Base-by-base conservation (phyloP, 495 filamentous ascomycete species). In the Delitschia confertaspora region DNA sequence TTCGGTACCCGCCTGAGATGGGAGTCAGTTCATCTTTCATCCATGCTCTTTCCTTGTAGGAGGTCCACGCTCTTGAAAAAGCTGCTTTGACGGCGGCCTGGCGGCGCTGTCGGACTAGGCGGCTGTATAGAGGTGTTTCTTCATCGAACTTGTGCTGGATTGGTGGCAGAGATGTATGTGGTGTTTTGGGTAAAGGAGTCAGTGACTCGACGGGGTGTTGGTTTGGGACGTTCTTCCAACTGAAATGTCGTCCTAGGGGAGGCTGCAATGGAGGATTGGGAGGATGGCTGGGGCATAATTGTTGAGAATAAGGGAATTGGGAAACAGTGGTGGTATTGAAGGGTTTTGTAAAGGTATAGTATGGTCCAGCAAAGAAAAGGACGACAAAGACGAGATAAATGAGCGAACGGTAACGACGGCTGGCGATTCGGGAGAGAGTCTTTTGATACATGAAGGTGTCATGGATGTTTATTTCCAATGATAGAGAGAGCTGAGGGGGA, bases 1-100 rank as follows among this genome's bases (percentile, higher is more conserved):
- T 57, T 18, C 66, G 70, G 21, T 60, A 73, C 7, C 62, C 62
- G 6, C 74, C 78, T 7, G 72, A 75, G 1, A 86, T 53, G 0
- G 88, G 88, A 17, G 67, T 68, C 10, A 93, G 63, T 43, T 93
- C 87, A 53, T 95, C 88, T 37, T 80, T 74, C 46, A 76, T 58
- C 84, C 85, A 93, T 0, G 87, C 88, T 62, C 82, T 65, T 7
- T 74, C 57, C 52, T 75, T 81, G 50, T 94, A 95, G 30, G 76
- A 78, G 5, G 70, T 70, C 85, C 87, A 95, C 6, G 80, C 72
- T 53, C 79, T 78, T 22, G 69, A 37, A 49, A 93, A 91, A 0
- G 74, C 72, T 29, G 74, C 60, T 52, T 74, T 82, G 1, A 95
- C 79, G 16, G 69, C 75, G 1, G 62, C 61, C 51, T 69, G 63